phyloP scores from a whole-genome alignment of 805 yeast genomes.

The Cyberlindnera mycetangii region DNA sequence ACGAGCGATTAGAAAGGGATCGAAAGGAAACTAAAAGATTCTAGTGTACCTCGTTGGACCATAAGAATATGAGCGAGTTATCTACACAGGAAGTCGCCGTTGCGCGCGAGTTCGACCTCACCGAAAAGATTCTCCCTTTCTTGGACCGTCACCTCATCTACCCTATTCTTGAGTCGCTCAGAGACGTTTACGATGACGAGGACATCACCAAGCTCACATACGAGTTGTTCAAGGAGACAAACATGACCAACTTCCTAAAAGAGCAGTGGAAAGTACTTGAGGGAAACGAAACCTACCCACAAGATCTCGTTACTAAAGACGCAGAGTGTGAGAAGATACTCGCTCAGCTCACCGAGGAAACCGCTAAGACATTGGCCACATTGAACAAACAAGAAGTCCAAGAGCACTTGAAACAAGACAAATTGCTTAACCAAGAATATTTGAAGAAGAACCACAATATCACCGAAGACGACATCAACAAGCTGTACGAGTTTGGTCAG shows the following conservation, averaged over 20 bases:
- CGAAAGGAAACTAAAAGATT: background rate
- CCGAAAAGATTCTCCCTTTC: conserved; percentile 51
- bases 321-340: conserved; percentile 38
- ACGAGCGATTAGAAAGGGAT: background rate
- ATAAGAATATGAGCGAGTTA: conserved; percentile 25
- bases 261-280: conserved; percentile 42
- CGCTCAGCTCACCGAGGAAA: conserved; percentile 37
- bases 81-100: conserved; percentile 35
- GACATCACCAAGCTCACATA: conserved; percentile 46
- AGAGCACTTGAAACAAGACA: conserved; percentile 51
- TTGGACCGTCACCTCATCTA: conserved; percentile 60
- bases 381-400: conserved; percentile 49
- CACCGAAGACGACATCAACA: conserved; percentile 46
- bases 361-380: conserved; percentile 44
- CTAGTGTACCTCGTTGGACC: background rate
- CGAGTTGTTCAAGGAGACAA: conserved; percentile 54
- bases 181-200: conserved; percentile 42
- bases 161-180: conserved; percentile 48
- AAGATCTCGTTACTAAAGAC: conserved; percentile 40
- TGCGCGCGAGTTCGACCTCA: conserved; percentile 51
- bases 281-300: conserved; percentile 38
- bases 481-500: conserved; percentile 56
- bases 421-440: conserved; percentile 47
- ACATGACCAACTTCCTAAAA: conserved; percentile 50
- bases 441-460: conserved; percentile 44